These are phyloP conservation scores for Teunomyces atbi DNA, from an alignment of 805 yeast genomes.

Conservation along the genomic window DNA sequence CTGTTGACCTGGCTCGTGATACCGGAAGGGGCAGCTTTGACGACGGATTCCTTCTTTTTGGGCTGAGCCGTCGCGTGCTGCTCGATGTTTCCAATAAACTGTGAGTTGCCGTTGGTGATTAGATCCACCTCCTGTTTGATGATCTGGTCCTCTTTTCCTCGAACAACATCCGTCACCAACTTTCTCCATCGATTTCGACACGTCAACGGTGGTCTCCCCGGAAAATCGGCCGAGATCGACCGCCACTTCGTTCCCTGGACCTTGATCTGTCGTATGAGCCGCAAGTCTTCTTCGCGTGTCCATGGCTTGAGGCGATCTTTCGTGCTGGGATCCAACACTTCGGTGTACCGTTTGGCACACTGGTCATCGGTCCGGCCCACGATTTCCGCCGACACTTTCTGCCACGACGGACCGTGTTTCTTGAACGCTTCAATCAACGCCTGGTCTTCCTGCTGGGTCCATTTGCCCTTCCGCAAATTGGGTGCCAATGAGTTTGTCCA, in stretches of 20 bases:
- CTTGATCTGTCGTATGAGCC: constrained; percentile 65
- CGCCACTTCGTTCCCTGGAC: constrained; percentile 87
- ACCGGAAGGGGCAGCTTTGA: neutral
- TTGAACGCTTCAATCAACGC: constrained; percentile 60
- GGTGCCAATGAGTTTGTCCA: constrained; percentile 90
- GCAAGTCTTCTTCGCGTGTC: constrained; percentile 73
- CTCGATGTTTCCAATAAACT: constrained; percentile 4
- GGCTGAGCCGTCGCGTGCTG: neutral
- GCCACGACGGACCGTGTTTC: constrained; percentile 80
- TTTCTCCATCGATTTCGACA: constrained; percentile 94
- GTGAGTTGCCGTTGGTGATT: constrained; percentile 29
- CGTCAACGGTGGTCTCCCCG: constrained; percentile 81
- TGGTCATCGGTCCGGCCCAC: constrained; percentile 92
- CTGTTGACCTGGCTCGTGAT: constrained; percentile 7
- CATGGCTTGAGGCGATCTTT: constrained; percentile 77
- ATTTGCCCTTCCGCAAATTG: constrained; percentile 72
- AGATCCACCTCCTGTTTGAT: constrained; percentile 61
- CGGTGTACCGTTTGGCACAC: constrained; percentile 87
- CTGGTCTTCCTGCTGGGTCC: constrained; percentile 82
- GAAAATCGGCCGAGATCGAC: constrained; percentile 66
- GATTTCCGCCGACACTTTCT: constrained; percentile 71
- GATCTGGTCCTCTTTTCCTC: constrained; percentile 57
- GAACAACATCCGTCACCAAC: constrained; percentile 69
- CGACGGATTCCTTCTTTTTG: neutral
- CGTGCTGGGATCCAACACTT: constrained; percentile 80